Evolutionary conservation across 805 yeast species (phyloP).

Genomic region (Starmerella vitae): DNA sequence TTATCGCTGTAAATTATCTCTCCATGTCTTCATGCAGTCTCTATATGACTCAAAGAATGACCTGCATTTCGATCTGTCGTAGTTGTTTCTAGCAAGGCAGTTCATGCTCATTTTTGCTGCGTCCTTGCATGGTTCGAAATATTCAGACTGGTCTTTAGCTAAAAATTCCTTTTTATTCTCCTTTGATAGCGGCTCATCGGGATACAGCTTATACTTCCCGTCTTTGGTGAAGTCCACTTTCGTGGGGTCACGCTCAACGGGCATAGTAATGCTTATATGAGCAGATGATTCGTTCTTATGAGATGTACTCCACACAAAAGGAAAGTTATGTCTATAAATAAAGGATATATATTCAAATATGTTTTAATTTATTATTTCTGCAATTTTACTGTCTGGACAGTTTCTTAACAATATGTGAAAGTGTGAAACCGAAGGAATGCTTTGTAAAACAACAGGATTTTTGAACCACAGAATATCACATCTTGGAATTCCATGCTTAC

Average conservation of each 20-base stretch:
- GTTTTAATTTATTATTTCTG: not conserved
- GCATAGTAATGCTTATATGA: conserved; percentile 3
- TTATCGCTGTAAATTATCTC: conserved; percentile 17
- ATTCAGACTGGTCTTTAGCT: conserved; percentile 66
- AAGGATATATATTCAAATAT: not conserved
- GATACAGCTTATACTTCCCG: conserved; percentile 55
- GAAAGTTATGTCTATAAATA: not conserved
- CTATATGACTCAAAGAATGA: conserved; percentile 86
- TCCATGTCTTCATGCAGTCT: conserved; percentile 78
- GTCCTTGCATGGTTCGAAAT: conserved; percentile 86
- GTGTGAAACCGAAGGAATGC: conserved; percentile 43
- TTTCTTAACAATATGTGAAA: conserved; percentile 37
- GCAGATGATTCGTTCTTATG: no score
- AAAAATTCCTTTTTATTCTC: conserved; percentile 57
- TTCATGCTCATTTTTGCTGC: conserved; percentile 74
- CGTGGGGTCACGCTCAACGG: conserved; percentile 27
- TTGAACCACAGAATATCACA: conserved; percentile 41
- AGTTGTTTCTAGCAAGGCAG: conserved; percentile 68
- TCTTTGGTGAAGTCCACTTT: conserved; percentile 47
- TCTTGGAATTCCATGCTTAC: conserved; percentile 27
- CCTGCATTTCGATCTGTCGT: conserved; percentile 52
- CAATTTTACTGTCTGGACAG: not conserved
- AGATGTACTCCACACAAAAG: no score
- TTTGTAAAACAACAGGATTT: conserved; percentile 43
- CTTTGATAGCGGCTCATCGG: conserved; percentile 72